Evolutionary conservation across 208 protist species (phyloP).

Genomic region (Kentomonas sorsogonicus): DNA sequence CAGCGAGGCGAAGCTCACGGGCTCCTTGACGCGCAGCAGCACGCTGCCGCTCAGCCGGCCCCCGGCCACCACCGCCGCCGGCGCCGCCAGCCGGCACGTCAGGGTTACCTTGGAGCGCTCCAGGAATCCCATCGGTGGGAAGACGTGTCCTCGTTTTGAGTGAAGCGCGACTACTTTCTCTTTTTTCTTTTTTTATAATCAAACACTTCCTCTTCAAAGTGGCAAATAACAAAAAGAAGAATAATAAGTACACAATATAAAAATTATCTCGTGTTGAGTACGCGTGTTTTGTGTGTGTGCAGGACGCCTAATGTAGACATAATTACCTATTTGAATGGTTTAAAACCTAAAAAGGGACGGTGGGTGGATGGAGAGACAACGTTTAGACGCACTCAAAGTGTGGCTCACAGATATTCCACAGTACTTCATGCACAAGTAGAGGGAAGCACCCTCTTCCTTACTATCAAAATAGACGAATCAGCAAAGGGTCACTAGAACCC

Average conservation of each 20-base stretch:
- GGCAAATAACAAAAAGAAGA: not conserved
- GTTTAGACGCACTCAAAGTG: no score
- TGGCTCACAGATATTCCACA: no score
- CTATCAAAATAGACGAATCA: no score
- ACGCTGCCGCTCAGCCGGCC: conserved; percentile 11
- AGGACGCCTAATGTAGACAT: no score
- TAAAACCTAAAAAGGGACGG: no score
- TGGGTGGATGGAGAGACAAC: no score
- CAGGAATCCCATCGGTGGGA: conserved; percentile 12
- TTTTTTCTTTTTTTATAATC: conserved; percentile 8
- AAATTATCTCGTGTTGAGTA: not conserved
- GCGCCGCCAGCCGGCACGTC: conserved; percentile 2
- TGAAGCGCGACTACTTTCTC: not conserved
- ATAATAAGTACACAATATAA: conserved; percentile 4
- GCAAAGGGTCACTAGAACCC: no score
- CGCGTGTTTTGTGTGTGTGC: no score
- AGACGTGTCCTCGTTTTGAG: not conserved
- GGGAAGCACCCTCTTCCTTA: no score
- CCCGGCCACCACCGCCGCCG: not conserved
- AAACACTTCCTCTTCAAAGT: not conserved
- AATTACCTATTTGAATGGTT: no score
- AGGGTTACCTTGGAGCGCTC: conserved; percentile 17
- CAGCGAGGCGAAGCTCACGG: conserved; percentile 17
- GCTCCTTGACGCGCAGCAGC: conserved; percentile 14
- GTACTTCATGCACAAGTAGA: no score